Percentiles rank a stretch among this genome's conserved stretches.
Evolutionary conservation across 169 alveolate genomes (phyloP).

Genomic region (Babesia caballi): DNA sequence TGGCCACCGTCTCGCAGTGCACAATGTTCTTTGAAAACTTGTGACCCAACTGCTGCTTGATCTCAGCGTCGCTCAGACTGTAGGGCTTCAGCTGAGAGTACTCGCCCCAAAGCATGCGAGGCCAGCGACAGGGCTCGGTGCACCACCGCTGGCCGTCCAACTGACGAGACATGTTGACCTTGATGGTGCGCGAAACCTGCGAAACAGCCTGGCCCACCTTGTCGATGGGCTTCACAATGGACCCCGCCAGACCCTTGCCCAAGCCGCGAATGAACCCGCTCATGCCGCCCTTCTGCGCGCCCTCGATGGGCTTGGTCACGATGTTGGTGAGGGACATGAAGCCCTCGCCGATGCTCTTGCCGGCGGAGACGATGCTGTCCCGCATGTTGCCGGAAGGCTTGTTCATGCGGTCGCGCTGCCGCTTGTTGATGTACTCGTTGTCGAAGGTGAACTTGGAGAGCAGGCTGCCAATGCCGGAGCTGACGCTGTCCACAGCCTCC

Average conservation of each 20-base stretch:
- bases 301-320: conserved; percentile 88
- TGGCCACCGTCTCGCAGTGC: conserved; percentile 68
- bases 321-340: conserved; percentile 82
- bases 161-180: conserved; percentile 78
- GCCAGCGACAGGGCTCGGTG: conserved; percentile 76
- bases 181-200: conserved; percentile 83
- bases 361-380: conserved; percentile 84
- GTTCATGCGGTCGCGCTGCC: conserved; percentile 76
- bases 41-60: conserved; percentile 76
- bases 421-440: conserved; percentile 84
- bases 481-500: conserved; percentile 85
- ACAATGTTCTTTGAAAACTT: conserved; percentile 75
- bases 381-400: conserved; percentile 74
- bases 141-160: conserved; percentile 34
- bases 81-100: conserved; percentile 68
- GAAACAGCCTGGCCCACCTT: conserved; percentile 89
- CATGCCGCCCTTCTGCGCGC: conserved; percentile 87
- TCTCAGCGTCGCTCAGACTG: conserved; percentile 77
- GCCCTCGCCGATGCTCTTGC: conserved; percentile 86
- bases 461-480: conserved; percentile 80
- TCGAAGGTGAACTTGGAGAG: conserved; percentile 86
- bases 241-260: conserved; percentile 88
- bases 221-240: conserved; percentile 88
- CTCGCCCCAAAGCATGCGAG: conserved; percentile 88
- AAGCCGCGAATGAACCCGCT: conserved; percentile 87